phyloP scores from a whole-genome alignment of 345 rosid species.

The Eucalyptus fibrosa region DNA sequence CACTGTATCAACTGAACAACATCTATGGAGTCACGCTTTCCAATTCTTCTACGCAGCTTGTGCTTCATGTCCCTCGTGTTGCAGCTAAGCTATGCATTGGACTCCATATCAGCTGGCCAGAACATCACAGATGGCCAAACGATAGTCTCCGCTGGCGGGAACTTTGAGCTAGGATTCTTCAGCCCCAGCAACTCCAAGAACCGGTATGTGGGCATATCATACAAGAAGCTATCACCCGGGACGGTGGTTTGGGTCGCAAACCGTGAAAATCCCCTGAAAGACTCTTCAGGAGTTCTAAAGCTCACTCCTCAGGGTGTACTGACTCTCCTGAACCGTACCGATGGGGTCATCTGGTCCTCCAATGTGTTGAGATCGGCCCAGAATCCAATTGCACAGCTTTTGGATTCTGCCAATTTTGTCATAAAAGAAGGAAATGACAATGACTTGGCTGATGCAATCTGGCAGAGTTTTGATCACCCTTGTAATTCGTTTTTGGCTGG shows the following conservation, averaged over 20 bases:
- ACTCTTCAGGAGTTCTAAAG: constrained; percentile 18
- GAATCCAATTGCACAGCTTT: constrained; percentile 10
- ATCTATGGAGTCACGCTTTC: neutral
- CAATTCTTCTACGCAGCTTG: neutral
- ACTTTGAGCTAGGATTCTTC: constrained; percentile 22
- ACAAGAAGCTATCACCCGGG: constrained; percentile 4
- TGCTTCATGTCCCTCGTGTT: neutral
- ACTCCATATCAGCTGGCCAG: neutral
- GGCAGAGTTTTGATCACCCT: constrained; percentile 50
- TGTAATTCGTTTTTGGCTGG: constrained; percentile 37
- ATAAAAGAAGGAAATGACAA: constrained; percentile 1
- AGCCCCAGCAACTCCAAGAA: constrained; percentile 20
- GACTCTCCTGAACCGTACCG: neutral
- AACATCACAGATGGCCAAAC: neutral
- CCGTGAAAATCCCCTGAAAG: constrained; percentile 17
- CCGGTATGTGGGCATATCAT: constrained; percentile 38
- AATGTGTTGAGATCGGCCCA: neutral
- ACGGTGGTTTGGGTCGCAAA: constrained; percentile 52
- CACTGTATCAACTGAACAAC: neutral
- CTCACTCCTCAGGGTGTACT: constrained; percentile 3
- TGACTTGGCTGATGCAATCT: neutral
- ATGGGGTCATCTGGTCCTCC: constrained; percentile 7
- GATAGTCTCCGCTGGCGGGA: neutral
- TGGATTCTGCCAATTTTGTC: constrained; percentile 35
- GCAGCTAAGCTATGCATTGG: neutral